phyloP scores from a whole-genome alignment of 208 protist genomes.

The Trypanosoma rangeli region DNA sequence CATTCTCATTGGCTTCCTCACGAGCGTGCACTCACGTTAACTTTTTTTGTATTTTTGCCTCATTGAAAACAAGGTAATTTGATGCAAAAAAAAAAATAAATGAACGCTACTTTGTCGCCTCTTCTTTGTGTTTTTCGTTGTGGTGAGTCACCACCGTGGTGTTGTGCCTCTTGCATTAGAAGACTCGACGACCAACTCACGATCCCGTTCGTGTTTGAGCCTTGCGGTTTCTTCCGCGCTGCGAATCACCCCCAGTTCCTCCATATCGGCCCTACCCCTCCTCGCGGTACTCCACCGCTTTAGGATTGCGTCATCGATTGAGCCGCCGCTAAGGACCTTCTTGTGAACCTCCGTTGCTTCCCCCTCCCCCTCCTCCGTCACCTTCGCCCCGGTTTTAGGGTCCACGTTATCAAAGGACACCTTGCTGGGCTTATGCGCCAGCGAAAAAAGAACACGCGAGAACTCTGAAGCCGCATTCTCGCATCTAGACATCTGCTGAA shows the following conservation, averaged over 20 bases:
- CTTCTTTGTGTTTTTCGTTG: constrained; percentile 1
- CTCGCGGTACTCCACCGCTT: constrained; percentile 50
- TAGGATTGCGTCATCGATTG: constrained; percentile 49
- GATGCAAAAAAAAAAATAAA: too few relatives aligned
- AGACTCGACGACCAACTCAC: constrained; percentile 17
- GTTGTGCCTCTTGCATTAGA: constrained; percentile 39
- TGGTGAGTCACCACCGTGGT: constrained; percentile 42
- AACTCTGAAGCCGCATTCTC: constrained; percentile 61
- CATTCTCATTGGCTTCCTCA: too few relatives aligned
- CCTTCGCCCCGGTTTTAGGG: constrained; percentile 25
- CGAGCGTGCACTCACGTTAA: too few relatives aligned
- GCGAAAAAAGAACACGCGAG: constrained; percentile 49
- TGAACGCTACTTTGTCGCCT: too few relatives aligned
- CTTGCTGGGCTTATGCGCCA: constrained; percentile 84
- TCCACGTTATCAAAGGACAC: constrained; percentile 49
- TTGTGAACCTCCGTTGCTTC: constrained; percentile 46
- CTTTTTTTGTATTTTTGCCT: too few relatives aligned
- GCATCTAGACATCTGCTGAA: constrained; percentile 64
- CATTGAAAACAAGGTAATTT: too few relatives aligned
- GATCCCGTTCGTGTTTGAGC: constrained; percentile 35
- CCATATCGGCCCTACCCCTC: constrained; percentile 36
- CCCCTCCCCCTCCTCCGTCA: constrained; percentile 20
- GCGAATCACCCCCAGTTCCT: constrained; percentile 42
- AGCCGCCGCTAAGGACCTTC: constrained; percentile 46
- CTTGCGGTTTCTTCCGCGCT: constrained; percentile 22